A percentile compares a stretch with the other conserved stretches of the same genome.
phyloP scores from a whole-genome alignment of 768 basidiomycete genomes.

The Rickenella mellea region DNA sequence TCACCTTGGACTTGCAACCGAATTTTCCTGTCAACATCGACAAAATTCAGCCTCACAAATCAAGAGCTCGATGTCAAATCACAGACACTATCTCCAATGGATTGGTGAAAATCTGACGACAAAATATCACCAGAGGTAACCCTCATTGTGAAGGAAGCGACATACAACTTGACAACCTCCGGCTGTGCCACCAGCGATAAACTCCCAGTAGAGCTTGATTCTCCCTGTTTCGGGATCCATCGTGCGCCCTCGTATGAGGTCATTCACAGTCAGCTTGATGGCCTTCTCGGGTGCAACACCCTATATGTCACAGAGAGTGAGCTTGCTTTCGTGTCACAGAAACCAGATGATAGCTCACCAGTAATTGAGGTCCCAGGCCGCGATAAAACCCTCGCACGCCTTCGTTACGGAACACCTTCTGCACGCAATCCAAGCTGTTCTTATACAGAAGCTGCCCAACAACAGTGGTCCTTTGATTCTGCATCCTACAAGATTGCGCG shows the following conservation, averaged over 20 bases:
- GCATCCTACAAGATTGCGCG: slow-evolving; percentile 51
- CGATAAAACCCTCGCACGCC: slow-evolving; percentile 94
- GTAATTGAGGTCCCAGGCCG: slow-evolving; percentile 87
- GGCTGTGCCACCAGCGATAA: slow-evolving; percentile 85
- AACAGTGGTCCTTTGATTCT: slow-evolving; percentile 94
- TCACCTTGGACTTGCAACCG: slow-evolving; percentile 94
- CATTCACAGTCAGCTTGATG: slow-evolving; percentile 96
- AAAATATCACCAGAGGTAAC: not conserved
- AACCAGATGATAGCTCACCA: slow-evolving; percentile 42
- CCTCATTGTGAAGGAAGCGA: slow-evolving; percentile 12
- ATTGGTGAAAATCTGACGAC: slow-evolving; percentile 83
- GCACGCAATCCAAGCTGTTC: slow-evolving; percentile 90
- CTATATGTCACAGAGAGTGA: slow-evolving; percentile 26
- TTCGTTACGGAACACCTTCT: slow-evolving; percentile 91
- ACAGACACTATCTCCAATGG: slow-evolving; percentile 91
- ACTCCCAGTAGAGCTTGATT: slow-evolving; percentile 85
- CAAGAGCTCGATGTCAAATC: not conserved
- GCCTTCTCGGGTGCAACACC: slow-evolving; percentile 96
- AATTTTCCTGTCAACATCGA: slow-evolving; percentile 61
- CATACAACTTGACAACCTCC: slow-evolving; percentile 97
- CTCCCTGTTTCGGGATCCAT: slow-evolving; percentile 95
- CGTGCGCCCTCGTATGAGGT: slow-evolving; percentile 70
- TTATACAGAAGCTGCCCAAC: slow-evolving; percentile 96
- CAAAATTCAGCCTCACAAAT: not conserved
- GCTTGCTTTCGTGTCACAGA: not conserved